Evolutionary conservation across 345 rosid genomes (phyloP).

Genomic region (Excoecaria cochinchinensis): DNA sequence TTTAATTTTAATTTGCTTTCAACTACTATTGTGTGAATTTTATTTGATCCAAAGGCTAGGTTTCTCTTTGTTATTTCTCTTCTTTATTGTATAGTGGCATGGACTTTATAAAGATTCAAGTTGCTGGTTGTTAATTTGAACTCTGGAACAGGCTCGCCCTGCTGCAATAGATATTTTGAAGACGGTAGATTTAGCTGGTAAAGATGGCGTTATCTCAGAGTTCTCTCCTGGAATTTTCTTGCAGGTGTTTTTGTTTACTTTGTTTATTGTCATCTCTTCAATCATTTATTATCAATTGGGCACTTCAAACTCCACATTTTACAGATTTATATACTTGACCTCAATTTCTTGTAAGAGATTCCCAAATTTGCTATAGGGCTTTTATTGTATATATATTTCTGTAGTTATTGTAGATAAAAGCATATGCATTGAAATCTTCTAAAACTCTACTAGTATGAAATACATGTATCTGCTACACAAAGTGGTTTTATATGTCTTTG

Average conservation of each 20-base stretch:
- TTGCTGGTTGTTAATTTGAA: constrained; percentile 24
- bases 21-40: not conserved
- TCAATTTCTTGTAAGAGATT: not conserved
- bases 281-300: constrained; percentile 6
- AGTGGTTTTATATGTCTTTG: not conserved
- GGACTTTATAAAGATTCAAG: constrained; percentile 18
- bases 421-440: not conserved
- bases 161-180: constrained; percentile 59
- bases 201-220: constrained; percentile 71
- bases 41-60: not conserved
- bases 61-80: constrained; percentile 2
- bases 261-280: not conserved
- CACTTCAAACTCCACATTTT: constrained; percentile 4
- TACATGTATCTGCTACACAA: not conserved
- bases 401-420: not conserved
- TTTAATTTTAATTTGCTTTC: constrained; percentile 6
- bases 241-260: constrained; percentile 55
- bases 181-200: constrained; percentile 69
- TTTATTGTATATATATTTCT: not conserved
- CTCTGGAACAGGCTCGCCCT: constrained; percentile 66
- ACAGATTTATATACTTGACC: not conserved
- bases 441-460: not conserved
- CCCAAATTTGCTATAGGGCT: not conserved
- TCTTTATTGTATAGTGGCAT: not conserved
- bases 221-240: constrained; percentile 83